A percentile compares a stretch with the other conserved stretches of the same genome.
phyloP scores from a whole-genome alignment of 352 stramenopile genomes.

The Hyaloperonospora arabidopsidis region DNA sequence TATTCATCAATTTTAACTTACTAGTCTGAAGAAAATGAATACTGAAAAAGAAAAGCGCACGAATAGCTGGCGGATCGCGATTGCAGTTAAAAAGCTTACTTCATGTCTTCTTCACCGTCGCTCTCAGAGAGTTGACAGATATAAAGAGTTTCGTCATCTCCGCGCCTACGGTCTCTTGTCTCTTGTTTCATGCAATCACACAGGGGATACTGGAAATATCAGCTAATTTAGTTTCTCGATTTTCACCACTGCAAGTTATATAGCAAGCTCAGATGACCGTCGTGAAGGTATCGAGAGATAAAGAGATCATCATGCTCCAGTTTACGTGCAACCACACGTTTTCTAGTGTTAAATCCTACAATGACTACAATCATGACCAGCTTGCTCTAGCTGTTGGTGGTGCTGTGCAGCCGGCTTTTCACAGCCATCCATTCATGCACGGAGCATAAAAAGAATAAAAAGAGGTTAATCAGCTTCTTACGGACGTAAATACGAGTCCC shows the following conservation, averaged over 20 bases:
- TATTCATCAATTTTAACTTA: too few species aligned
- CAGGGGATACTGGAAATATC: constrained; percentile 42
- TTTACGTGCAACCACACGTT: constrained; percentile 14
- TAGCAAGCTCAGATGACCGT: constrained; percentile 83
- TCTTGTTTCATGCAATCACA: constrained; percentile 7
- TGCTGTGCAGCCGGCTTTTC: too few species aligned
- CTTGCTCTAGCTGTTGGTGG: background rate
- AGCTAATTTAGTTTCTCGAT: constrained; percentile 83
- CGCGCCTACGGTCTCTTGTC: constrained; percentile 8
- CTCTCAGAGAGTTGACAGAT: constrained; percentile 74
- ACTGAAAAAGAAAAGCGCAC: background rate
- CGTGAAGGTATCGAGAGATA: constrained; percentile 80
- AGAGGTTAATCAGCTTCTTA: background rate
- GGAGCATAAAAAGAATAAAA: background rate
- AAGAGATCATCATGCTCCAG: constrained; percentile 81
- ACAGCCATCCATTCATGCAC: too few species aligned
- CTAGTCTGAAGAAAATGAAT: too few species aligned
- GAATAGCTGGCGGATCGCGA: constrained; percentile 26
- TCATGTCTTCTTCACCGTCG: constrained; percentile 66
- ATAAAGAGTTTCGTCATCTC: constrained; percentile 64
- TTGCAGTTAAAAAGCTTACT: constrained; percentile 87
- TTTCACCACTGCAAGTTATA: constrained; percentile 63
- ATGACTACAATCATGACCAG: background rate
- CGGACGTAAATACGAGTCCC: background rate
- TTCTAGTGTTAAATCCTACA: background rate